Conservation (phyloP, 176 grass and related monocot genomes). For the Dendrocalamus sinicus region DNA sequence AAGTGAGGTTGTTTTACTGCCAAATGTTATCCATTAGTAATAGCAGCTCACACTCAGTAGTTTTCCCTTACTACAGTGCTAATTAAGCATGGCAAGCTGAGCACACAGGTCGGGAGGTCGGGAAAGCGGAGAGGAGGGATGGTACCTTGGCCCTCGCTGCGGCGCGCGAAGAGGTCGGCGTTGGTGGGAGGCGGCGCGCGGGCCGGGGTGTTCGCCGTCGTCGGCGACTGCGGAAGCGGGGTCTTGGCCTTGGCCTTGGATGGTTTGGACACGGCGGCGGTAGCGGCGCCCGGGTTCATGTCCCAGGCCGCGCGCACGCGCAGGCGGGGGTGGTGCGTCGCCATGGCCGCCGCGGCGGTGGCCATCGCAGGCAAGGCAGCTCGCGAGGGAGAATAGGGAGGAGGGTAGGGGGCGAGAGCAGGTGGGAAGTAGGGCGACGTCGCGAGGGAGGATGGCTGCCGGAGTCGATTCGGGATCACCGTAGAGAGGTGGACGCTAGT, state of each 20-base stretch:
- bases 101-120: no score
- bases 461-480: no score
- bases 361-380: slow-evolving; percentile 35
- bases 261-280: slow-evolving; percentile 45
- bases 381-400: neutral
- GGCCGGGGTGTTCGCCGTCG: neutral
- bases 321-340: slow-evolving; percentile 23
- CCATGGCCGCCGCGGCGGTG: slow-evolving; percentile 38
- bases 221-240: slow-evolving; percentile 1
- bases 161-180: slow-evolving; percentile 55
- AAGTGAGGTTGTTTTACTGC: no score
- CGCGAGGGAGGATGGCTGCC: no score
- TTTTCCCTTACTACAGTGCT: neutral
- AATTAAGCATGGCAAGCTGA: neutral
- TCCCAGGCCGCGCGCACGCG: slow-evolving; percentile 55
- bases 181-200: slow-evolving; percentile 43
- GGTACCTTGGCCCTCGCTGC: slow-evolving; percentile 51
- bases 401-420: no score
- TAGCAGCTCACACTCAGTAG: neutral
- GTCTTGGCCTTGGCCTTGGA: slow-evolving; percentile 50
- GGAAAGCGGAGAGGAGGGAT: neutral
- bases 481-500: no score
- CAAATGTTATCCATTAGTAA: no score
- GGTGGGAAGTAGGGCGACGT: no score
- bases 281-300: slow-evolving; percentile 50